Evolutionary conservation across 495 filamentous ascomycete species (phyloP), one percentile per base, ranked within the genome.

Genomic region (Neurospora sublineolata): DNA sequence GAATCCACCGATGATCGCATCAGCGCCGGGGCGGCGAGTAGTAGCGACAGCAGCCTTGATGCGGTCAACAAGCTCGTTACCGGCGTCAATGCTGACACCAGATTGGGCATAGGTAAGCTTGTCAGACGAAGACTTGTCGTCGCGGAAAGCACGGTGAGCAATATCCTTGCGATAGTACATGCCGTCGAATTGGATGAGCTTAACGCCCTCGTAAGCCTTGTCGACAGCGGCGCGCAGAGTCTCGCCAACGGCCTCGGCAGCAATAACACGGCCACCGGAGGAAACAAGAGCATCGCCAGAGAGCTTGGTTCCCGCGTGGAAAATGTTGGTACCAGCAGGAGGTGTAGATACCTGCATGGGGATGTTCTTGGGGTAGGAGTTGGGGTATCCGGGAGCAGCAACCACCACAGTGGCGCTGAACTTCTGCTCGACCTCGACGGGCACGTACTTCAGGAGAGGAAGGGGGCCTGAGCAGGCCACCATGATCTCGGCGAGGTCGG

Each of bases 101-200:
- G 95, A 91, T 52, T 88, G 83, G n/a, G 94, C 94, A 81, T 99
- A 99, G 20, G 94, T 97, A 69, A 99, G 88, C 68, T 88, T 86
- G 71, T 84, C 84, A 52, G 71, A 70, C 36, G 74, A 39, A 16
- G 80, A 74, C 4, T 81, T 77, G 7, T 75, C 74, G n/a, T 77
- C 73, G 70, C 84, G 82, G 77, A 87, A 86, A 23, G 87, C 86
- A 41, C 86, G 89, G 79, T 95, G 89, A 12, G 93, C 95, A 79
- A 99, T 98, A 77, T 99, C 95, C 79, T 88, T 93, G 76, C 95
- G 88, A 83, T 88, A 97, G 82, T 94, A 92, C 94, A 97, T 97
- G 72, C 89, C 89, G 27, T 94, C 87, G 75, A 97, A 99, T 71
- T 90, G 83, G 73, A 98, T 94, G 68, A 87, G 86, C 64, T 87